Percentiles rank a stretch among this genome's conserved stretches.
phyloP scores from a whole-genome alignment of 1,139 yeast species.

The Candida mesenterica region DNA sequence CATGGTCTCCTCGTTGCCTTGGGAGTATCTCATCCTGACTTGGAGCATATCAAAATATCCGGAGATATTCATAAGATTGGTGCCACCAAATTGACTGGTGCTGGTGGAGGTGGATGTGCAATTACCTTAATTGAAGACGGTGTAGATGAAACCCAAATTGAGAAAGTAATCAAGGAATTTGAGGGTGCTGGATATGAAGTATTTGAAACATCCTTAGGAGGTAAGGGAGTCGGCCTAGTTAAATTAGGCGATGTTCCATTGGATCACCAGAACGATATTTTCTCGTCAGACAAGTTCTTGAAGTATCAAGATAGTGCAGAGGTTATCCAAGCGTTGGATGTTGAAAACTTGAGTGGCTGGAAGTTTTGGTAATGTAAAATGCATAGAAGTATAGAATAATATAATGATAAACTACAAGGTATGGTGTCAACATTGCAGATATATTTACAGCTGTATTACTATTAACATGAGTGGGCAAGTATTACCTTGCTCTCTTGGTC shows the following conservation, averaged over 20 bases:
- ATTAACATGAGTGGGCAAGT: no score
- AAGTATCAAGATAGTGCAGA: constrained; percentile 39
- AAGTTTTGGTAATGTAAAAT: constrained; percentile 59
- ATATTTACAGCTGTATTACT: no score
- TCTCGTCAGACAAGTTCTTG: constrained; percentile 37
- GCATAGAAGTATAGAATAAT: background rate
- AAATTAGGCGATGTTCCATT: constrained; percentile 20
- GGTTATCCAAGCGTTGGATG: constrained; percentile 48
- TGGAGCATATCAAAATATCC: constrained; percentile 67
- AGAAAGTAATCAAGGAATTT: constrained; percentile 35
- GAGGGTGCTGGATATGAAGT: constrained; percentile 63
- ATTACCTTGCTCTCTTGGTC: no score
- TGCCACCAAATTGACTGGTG: constrained; percentile 92
- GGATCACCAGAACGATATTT: constrained; percentile 16
- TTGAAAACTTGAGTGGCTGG: constrained; percentile 48
- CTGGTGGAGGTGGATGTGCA: constrained; percentile 99
- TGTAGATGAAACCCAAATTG: constrained; percentile 28
- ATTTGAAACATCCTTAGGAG: constrained; percentile 84
- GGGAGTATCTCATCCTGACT: constrained; percentile 89
- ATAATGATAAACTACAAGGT: no score
- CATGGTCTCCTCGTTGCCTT: constrained; percentile 84
- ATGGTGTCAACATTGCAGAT: no score
- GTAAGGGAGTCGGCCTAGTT: constrained; percentile 75
- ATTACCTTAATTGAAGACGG: constrained; percentile 71
- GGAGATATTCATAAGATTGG: constrained; percentile 69